These are phyloP conservation scores for Oidiodendron maius DNA, from an alignment of 495 filamentous ascomycete genomes.

Conservation along the genomic window DNA sequence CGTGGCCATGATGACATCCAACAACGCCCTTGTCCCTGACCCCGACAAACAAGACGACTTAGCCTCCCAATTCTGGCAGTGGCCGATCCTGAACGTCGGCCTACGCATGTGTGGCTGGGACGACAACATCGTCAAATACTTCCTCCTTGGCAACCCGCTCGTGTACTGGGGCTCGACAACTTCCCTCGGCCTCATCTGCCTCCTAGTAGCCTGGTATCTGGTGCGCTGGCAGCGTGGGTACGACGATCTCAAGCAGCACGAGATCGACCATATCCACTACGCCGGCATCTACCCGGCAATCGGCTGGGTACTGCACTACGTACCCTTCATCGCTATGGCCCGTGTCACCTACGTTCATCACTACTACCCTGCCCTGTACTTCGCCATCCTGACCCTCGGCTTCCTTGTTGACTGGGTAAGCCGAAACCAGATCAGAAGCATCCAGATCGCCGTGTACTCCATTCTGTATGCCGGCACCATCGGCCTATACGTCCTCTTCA, in stretches of 20 bases:
- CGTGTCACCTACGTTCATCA: slow-evolving; percentile 99
- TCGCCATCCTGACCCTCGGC: slow-evolving; percentile 83
- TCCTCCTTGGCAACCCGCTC: slow-evolving; percentile 91
- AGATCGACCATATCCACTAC: slow-evolving; percentile 93
- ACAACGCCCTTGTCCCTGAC: slow-evolving; percentile 96
- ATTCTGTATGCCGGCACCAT: slow-evolving; percentile 66
- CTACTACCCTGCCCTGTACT: slow-evolving; percentile 98
- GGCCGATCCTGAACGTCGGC: slow-evolving; percentile 92
- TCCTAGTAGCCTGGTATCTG: slow-evolving; percentile 76
- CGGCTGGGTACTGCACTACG: slow-evolving; percentile 93
- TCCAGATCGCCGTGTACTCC: slow-evolving; percentile 59
- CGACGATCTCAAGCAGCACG: slow-evolving; percentile 67
- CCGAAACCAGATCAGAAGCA: slow-evolving; percentile 49
- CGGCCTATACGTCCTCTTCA: slow-evolving; percentile 81
- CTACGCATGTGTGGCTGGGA: slow-evolving; percentile 99
- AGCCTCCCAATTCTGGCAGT: slow-evolving; percentile 96
- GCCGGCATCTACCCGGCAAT: slow-evolving; percentile 84
- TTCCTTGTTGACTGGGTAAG: slow-evolving; percentile 85
- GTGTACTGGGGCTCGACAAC: slow-evolving; percentile 94
- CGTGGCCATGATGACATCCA: slow-evolving; percentile 99
- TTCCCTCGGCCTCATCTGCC: slow-evolving; percentile 63
- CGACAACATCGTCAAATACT: slow-evolving; percentile 92
- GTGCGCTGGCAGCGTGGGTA: slow-evolving; percentile 96
- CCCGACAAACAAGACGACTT: slow-evolving; percentile 99
- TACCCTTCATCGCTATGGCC: slow-evolving; percentile 95